Percentiles rank a stretch among this genome's conserved stretches.
These are phyloP conservation scores for Carnegiea gigantea DNA, from an alignment of 179 eudicot species.

Conservation along the genomic window DNA sequence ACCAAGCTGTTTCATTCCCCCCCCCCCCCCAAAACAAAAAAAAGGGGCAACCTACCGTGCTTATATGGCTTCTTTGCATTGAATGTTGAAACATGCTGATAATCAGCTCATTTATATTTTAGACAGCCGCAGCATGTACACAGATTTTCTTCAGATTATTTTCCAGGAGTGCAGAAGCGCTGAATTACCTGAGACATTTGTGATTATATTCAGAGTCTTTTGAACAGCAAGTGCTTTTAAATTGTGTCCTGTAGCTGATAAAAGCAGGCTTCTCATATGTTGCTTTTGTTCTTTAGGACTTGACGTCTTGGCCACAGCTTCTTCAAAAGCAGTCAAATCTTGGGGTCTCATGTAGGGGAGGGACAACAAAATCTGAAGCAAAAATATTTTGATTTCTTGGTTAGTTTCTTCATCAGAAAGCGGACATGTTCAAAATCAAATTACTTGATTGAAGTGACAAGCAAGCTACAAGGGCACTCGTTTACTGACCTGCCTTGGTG, in stretches of 20 bases:
- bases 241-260: conserved; percentile 75
- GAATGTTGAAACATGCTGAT: background rate
- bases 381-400: conserved; percentile 4
- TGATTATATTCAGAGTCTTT: conserved; percentile 77
- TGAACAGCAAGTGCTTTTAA: conserved; percentile 89
- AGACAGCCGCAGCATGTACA: background rate
- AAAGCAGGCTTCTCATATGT: conserved; percentile 81
- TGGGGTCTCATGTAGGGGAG: conserved; percentile 78
- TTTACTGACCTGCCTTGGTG: conserved; percentile 84
- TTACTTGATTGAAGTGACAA: background rate
- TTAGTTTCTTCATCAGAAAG: background rate
- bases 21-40: no score
- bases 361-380: conserved; percentile 71
- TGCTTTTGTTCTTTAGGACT: conserved; percentile 97
- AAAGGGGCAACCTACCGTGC: background rate
- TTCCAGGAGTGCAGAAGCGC: background rate
- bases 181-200: conserved; percentile 76
- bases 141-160: background rate
- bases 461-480: background rate
- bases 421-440: background rate
- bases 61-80: background rate
- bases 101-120: background rate
- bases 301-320: conserved; percentile 77
- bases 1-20: background rate
- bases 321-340: conserved; percentile 88